Evolutionary conservation across 2,329 filamentous ascomycete species (phyloP), one percentile per base, ranked within the genome.

Genomic region (Fusarium goolgardi): DNA sequence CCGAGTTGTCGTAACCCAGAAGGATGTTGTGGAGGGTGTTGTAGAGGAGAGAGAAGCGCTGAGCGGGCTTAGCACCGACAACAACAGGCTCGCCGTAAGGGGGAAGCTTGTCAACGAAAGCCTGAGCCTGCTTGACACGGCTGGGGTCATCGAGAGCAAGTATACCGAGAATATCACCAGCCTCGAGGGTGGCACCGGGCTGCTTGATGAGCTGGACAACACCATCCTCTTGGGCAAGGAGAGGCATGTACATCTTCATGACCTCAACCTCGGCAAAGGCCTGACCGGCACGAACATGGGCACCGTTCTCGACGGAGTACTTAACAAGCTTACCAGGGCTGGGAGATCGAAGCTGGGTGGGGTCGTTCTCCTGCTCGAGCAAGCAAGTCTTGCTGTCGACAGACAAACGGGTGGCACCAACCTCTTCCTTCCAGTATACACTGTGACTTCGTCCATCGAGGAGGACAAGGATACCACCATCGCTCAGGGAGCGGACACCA

Each of bases 241-340:
- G 86, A 75, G 96, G 96, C 96, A 99, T 99, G 87, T 98, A 98
- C 96, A 99, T 99, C 87, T 99, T 99, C 96, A 99, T 99, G 81
- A 99, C 96, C 82, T 99, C 96, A 40, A 99, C 95, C 80, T 99
- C 96, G 57, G 96, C 96, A 76, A 94, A 99, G 34, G 95, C 85
- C 80, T 98, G 92, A 59, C 95, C 95, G 73, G 96, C 93, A 80
- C 89, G 91, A 80, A 99, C 89, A 78, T 99, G 96, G 72, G 94
- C 87, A 64, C 96, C 96, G 75, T 97, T 98, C 80, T 97, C 96
- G 3, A 99, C 92, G 2, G 93, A 92, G 81, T 96, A 99, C 83
- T 97, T 97, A 83, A 99, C 95, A 35, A 99, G 90, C 85, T 99
- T 99, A 79, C 96, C 96, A 46, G 96, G 96, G 66, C 92, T 96